Conservation (phyloP, 805 yeast genomes). For the Jamesozyma lodderae region DNA sequence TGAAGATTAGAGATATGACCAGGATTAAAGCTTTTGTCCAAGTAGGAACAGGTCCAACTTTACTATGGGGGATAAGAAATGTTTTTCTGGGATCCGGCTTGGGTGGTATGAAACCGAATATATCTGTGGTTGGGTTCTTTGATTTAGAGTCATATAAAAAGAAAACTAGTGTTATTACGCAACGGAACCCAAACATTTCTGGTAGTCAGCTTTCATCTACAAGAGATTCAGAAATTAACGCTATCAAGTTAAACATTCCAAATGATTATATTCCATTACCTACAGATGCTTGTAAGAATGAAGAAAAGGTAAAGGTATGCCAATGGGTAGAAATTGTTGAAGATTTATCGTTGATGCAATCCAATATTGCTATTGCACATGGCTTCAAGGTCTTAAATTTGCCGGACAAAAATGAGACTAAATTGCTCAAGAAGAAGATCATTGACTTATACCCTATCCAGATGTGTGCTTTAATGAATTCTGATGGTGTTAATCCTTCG, state of each 20-base stretch:
- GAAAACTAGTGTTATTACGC: neutral
- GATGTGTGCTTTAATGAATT: conserved; percentile 70
- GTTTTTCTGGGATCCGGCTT: conserved; percentile 87
- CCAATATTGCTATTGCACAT: conserved; percentile 88
- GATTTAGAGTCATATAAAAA: conserved; percentile 41
- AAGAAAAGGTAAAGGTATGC: conserved; percentile 54
- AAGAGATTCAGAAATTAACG: neutral
- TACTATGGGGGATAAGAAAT: conserved; percentile 93
- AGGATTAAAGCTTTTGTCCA: conserved; percentile 91
- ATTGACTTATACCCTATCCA: conserved; percentile 95
- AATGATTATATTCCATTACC: conserved; percentile 38
- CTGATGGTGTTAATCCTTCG: conserved; percentile 24
- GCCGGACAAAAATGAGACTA: conserved; percentile 38
- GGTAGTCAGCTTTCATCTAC: conserved; percentile 3
- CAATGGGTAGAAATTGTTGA: conserved; percentile 93
- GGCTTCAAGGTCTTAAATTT: conserved; percentile 63
- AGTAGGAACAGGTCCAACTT: conserved; percentile 73
- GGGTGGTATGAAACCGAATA: conserved; percentile 98
- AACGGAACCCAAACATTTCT: neutral
- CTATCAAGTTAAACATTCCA: conserved; percentile 7
- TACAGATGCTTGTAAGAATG: conserved; percentile 70
- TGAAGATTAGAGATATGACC: conserved; percentile 65
- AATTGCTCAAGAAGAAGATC: conserved; percentile 33
- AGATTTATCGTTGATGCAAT: conserved; percentile 78
- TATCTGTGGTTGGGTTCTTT: conserved; percentile 83